phyloP scores from a whole-genome alignment of 2,329 filamentous ascomycete species.

The Apiospora arundinis region DNA sequence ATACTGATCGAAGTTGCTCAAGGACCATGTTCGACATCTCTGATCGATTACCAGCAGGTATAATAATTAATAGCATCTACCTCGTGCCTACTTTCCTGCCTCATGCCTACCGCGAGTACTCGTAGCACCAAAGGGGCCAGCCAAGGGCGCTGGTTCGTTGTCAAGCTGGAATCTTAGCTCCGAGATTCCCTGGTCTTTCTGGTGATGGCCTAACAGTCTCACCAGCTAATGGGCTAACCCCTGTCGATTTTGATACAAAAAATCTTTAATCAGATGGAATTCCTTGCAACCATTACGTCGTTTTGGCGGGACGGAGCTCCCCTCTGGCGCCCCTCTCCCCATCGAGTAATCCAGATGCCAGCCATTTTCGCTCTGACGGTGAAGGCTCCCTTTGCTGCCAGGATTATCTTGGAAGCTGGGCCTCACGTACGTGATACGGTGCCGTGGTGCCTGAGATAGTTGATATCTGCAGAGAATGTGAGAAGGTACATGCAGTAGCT shows the following conservation, averaged over 20 bases:
- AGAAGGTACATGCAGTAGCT: not conserved
- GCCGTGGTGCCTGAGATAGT: not conserved
- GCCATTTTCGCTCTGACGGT: not conserved
- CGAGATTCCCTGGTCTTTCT: not conserved
- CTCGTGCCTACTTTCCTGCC: not conserved
- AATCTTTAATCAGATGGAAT: slow-evolving; percentile 7
- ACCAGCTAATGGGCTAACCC: not conserved
- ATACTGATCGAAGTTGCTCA: not conserved
- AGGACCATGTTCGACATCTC: not conserved
- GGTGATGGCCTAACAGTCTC: not conserved
- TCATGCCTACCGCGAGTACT: no score
- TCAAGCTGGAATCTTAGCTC: not conserved
- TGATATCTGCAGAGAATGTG: not conserved
- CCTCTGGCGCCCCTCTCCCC: not conserved
- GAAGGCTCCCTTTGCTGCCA: not conserved
- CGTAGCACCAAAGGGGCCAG: no score
- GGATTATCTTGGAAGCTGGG: slow-evolving; percentile 1
- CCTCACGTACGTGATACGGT: not conserved
- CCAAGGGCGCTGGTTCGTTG: not conserved
- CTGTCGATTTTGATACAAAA: slow-evolving; percentile 6
- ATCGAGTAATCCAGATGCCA: not conserved
- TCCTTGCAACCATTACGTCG: slow-evolving; percentile 11
- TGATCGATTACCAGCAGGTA: no score
- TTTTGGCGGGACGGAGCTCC: slow-evolving; percentile 8
- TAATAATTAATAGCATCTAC: not conserved